Evolutionary conservation across 805 yeast species (phyloP), one percentile per base, ranked within the genome.

Genomic region (Myxozyma neglecta): DNA sequence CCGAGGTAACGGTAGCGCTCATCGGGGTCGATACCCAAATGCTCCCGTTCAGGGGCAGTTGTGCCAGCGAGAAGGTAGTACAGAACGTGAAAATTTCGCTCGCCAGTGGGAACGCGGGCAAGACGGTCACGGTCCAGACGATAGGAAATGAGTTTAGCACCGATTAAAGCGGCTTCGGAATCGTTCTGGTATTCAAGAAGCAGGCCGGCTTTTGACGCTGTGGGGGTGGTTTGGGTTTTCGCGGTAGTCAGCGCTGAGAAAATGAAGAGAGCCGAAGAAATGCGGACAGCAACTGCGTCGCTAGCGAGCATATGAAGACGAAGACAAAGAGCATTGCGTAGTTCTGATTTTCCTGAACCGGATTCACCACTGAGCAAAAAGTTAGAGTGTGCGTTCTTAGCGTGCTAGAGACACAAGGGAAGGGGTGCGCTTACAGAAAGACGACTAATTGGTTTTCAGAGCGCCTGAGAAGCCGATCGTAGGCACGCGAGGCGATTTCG

Each of bases 71-170:
- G 72, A 56, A 84, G 77, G 68, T 82, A 84, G 70, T 84, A 84
- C 66, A 84, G 83, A 1, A 83, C 80, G 66, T 84, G 86, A 71
- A 81, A 84, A 71, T 84, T 84, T 56, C 87, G 75, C 72, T 84
- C 88, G 39, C 78, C 75, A 5, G 75, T 70, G 42, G 82, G 79
- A 48, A 82, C 84, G 43, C 75, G 71, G 13, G 84, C 80, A 39
- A 83, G 83, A 49, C 87, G 76, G 13, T 83, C 77, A 57, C 84
- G 79, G 65, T 84, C 86, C 36, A 84, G 76, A 18, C 85, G 76
- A 67, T 83, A 84, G 68, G 83, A 83, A 63, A 82, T 79, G 32
- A 84, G 75, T 55, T 80, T 79, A 32, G 85, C 83, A 6, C 87
- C 87, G 42, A 77, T 75, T 47, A 84, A 76, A 10, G 75, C 72